Percentiles rank a stretch among this genome's conserved stretches.
phyloP scores from a whole-genome alignment of 768 basidiomycete species.

The Suillus plorans region DNA sequence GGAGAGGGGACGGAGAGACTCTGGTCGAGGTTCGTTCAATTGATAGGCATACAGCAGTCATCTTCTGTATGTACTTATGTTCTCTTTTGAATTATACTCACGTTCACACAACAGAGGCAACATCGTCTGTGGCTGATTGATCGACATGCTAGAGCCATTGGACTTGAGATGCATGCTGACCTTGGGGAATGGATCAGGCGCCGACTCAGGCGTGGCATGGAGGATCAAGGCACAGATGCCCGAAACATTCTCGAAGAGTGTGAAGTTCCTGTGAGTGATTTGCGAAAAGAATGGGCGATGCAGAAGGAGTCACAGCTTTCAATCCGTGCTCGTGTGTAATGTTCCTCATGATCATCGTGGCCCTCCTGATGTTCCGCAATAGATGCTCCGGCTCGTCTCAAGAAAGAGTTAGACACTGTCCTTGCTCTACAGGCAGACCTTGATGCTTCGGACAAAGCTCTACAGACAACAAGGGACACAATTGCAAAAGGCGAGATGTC shows the following conservation, averaged over 20 bases:
- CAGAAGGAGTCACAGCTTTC: slow-evolving; percentile 10
- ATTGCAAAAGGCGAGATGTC: slow-evolving; percentile 9
- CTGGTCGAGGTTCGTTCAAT: too few relatives aligned
- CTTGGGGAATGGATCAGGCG: slow-evolving; percentile 35
- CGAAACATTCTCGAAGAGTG: not conserved
- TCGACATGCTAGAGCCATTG: too few relatives aligned
- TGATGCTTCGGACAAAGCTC: slow-evolving; percentile 22
- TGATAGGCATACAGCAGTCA: too few relatives aligned
- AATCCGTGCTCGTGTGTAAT: slow-evolving; percentile 3
- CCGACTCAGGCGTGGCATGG: slow-evolving; percentile 18
- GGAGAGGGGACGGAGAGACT: too few relatives aligned
- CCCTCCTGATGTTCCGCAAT: not conserved
- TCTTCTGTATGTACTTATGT: too few relatives aligned
- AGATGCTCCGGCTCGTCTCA: slow-evolving; percentile 30
- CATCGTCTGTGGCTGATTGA: too few relatives aligned
- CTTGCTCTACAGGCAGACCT: slow-evolving; percentile 30
- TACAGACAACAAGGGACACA: slow-evolving; percentile 11
- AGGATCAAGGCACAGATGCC: slow-evolving; percentile 7
- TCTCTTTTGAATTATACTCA: too few relatives aligned
- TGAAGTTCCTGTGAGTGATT: not conserved
- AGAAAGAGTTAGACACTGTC: slow-evolving; percentile 32
- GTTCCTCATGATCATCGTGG: not conserved
- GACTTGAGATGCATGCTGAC: slow-evolving; percentile 28
- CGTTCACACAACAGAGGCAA: too few relatives aligned
- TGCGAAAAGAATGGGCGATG: slow-evolving; percentile 3